Evolutionary conservation across 2,329 filamentous ascomycete species (phyloP).

Genomic region (Colletotrichum sp.): DNA sequence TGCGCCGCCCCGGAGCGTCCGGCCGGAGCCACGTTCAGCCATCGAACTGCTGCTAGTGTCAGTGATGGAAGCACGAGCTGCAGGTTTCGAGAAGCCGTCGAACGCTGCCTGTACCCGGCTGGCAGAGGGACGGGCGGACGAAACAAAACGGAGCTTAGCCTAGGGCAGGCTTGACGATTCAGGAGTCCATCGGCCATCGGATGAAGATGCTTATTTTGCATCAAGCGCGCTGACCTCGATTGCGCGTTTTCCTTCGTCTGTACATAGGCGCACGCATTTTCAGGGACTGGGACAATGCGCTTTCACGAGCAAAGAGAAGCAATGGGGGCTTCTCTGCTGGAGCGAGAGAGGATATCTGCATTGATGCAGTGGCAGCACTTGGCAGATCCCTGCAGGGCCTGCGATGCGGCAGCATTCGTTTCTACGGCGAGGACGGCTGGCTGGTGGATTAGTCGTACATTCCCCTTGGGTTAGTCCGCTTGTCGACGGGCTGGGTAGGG

Average conservation of each 20-base stretch:
- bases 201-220: not conserved
- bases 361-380: not conserved
- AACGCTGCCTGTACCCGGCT: not conserved
- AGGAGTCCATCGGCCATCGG: not conserved
- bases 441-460: not conserved
- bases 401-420: not conserved
- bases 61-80: not conserved
- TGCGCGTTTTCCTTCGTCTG: not conserved
- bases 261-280: not conserved
- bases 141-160: not conserved
- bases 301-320: not conserved
- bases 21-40: not conserved
- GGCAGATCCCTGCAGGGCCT: not conserved
- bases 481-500: not conserved
- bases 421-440: not conserved
- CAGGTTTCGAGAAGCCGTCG: constrained; percentile 17
- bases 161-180: not conserved
- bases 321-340: not conserved
- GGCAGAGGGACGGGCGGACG: not conserved
- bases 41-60: not conserved
- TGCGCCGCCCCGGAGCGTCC: constrained; percentile 1
- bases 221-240: not conserved
- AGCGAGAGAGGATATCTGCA: not conserved
- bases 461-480: not conserved
- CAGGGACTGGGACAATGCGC: not conserved